phyloP scores from a whole-genome alignment of 176 grass and related monocot species.

The Melocanna baccifera region DNA sequence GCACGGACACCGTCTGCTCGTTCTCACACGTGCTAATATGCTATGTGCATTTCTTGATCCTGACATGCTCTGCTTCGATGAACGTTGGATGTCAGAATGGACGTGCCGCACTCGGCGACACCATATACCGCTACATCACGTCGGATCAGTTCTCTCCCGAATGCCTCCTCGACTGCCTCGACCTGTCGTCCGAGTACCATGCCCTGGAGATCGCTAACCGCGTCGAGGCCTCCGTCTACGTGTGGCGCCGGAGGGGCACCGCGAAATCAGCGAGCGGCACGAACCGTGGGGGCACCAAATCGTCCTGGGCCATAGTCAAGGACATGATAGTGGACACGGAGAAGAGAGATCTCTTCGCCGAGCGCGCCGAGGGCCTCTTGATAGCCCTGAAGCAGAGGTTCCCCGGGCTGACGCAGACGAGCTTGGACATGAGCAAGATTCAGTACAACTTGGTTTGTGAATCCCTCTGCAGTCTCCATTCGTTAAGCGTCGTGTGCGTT shows the following conservation, averaged over 20 bases:
- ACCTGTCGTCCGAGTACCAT: conserved; percentile 69
- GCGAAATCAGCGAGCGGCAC: conserved; percentile 1
- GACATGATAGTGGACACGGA: conserved; percentile 68
- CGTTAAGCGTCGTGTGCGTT: neutral
- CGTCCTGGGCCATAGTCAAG: conserved; percentile 66
- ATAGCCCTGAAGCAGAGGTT: conserved; percentile 75
- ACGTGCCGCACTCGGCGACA: conserved; percentile 54
- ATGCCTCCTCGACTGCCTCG: conserved; percentile 67
- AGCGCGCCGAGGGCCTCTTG: conserved; percentile 64
- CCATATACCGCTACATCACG: conserved; percentile 62
- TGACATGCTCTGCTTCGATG: neutral
- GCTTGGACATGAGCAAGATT: conserved; percentile 73
- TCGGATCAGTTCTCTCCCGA: conserved; percentile 68
- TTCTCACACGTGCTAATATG: neutral
- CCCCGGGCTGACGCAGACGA: conserved; percentile 67
- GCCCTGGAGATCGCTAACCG: conserved; percentile 69
- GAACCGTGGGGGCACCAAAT: conserved; percentile 22
- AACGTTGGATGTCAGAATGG: conserved; percentile 40
- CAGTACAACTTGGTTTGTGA: conserved; percentile 66
- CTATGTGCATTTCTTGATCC: neutral
- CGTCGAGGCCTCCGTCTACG: conserved; percentile 67
- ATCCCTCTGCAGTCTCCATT: neutral
- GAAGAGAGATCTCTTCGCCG: conserved; percentile 45
- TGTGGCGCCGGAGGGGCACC: conserved; percentile 48
- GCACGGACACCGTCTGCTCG: neutral